Evolutionary conservation across 306 rosid species (phyloP), one percentile per base, ranked within the genome.

Genomic region (Casuarina equisetifolia): DNA sequence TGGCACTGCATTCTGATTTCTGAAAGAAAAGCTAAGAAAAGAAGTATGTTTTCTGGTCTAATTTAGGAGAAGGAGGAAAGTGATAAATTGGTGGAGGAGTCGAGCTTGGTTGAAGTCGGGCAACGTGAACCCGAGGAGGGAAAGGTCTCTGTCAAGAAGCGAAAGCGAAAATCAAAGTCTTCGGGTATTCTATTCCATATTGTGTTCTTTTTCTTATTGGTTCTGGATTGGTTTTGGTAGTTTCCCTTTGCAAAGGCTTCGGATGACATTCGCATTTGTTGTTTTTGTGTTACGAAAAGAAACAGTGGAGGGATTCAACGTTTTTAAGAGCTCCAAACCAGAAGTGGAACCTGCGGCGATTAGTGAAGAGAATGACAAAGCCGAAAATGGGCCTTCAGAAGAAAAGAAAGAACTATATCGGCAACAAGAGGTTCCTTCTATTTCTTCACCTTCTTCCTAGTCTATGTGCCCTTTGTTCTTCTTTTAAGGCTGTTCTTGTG

Each of bases 341-440:
- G 79, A 8, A 38, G 69, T 52, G 54, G 72, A 59, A 45, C 35
- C 64, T 74, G 44, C 57, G 25, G 25, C 57, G 12, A 70, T 48
- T 63, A 54, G 78, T 16, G 86, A 74, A 16, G 86, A 81, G 32
- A 89, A 85, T 43, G 80, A 78, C 57, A 66, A 71, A 25, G 77
- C 76, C 62, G 75, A 72, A 46, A 74, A 75, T 20, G 87, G 73
- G 76, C 61, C 79, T 38, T 51, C 83, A 50, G 77, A 82, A 76
- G 83, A 73, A 85, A 92, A 85, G 74, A 95, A 90, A 88, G 91
- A 95, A 73, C 74, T 85, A 3, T 58, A 91, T 80, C 84, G 78
- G 76, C 92, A 95, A 72, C 92, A 86, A 3, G 99, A 95, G 99
- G 99, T 95, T 45, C 50, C 4, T 71, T 82, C 45, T 73, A 67